Base-by-base conservation (phyloP, 306 rosid genomes). In the Ceratonia siliqua region DNA sequence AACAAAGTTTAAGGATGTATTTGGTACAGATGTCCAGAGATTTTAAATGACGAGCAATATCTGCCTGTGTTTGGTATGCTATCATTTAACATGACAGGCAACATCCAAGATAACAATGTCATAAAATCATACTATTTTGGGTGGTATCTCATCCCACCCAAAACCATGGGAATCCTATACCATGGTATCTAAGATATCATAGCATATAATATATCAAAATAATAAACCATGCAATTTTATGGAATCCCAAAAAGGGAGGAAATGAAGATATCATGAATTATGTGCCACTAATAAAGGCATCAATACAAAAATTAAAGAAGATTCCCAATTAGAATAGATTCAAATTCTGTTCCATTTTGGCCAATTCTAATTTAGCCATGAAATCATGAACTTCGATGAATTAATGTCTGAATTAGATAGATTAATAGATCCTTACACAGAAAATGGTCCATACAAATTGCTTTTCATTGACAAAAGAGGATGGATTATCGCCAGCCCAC, bases 211-310 rank as follows among this genome's bases (percentile, higher is more conserved):
- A n/a, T n/a, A n/a, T n/a, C n/a, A n/a, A n/a, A n/a, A 50, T 52
- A 30, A 50, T 64, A 71, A 61, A 73, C 39, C 35, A 68, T 33
- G 68, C 66, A 49, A 18, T 53, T 57, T 50, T 39, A 17, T 9
- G 15, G 12, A 65, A 78, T 59, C 49, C 27, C 62, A 33, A 7
- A 20, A 38, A 32, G 49, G 41, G 58, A 17, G 35, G 30, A 46
- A 65, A 71, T 46, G 22, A 28, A 32, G 20, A 25, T 33, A n/a
- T 72, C 42, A 32, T 24, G 54, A 22, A 13, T 30, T 27, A 58
- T 55, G 18, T 14, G 46, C 78, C 57, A 75, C 27, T 45, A 70
- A 14, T 17, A 13, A 75, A 73, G 42, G 45, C 78, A 74, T 61
- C 62, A 24, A 18, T 10, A 21, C 8, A 42, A 18, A 55, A 25